Conservation (phyloP, 208 protist genomes). For the Leishmania tarentolae region DNA sequence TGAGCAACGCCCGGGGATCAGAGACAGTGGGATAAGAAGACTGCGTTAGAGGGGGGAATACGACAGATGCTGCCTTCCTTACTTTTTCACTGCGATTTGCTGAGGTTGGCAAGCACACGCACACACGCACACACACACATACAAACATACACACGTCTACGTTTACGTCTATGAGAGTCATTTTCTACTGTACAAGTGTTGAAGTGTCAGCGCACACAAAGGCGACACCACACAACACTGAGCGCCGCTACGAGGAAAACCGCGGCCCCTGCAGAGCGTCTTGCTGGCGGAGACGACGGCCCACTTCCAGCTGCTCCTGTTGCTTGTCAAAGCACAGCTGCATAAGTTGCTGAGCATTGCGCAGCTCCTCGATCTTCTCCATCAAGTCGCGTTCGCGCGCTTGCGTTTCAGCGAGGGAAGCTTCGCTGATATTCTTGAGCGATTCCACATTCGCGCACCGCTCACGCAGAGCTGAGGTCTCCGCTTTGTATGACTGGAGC, state of each 20-base stretch:
- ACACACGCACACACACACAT: not conserved
- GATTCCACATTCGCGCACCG: conserved; percentile 85
- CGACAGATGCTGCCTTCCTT: not conserved
- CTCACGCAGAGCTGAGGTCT: conserved; percentile 74
- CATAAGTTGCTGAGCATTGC: conserved; percentile 81
- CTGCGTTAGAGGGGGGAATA: not conserved
- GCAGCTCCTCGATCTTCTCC: conserved; percentile 81
- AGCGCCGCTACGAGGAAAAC: conserved; percentile 6
- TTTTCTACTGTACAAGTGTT: conserved; percentile 2
- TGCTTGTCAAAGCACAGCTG: conserved; percentile 92
- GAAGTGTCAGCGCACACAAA: not conserved
- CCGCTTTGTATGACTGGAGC: conserved; percentile 62
- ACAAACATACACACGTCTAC: not conserved
- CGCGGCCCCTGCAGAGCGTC: conserved; percentile 15
- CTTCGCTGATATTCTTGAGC: conserved; percentile 79
- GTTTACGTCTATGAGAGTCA: not conserved
- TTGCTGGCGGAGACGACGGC: conserved; percentile 62
- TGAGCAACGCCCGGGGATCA: not conserved
- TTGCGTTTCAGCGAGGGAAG: conserved; percentile 65
- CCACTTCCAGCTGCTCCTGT: conserved; percentile 86
- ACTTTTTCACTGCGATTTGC: not conserved
- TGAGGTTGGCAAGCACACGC: not conserved
- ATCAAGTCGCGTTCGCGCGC: conserved; percentile 67
- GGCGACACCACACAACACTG: not conserved
- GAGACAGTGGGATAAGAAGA: not conserved